phyloP scores from a whole-genome alignment of 805 yeast genomes.

The Nakazawaea sp. region DNA sequence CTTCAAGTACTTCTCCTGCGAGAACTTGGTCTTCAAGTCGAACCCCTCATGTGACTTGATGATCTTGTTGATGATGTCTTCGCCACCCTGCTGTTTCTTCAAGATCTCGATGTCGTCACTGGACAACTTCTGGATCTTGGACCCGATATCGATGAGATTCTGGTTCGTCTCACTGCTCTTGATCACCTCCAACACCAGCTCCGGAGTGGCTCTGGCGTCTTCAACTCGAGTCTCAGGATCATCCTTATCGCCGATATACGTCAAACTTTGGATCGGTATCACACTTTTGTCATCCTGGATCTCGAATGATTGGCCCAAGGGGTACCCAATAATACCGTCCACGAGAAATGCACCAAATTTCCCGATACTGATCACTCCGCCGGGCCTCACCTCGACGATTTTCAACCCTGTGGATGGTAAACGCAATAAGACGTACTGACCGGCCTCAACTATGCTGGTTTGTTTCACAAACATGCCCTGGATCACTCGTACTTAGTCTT shows the following conservation, averaged over 20 bases:
- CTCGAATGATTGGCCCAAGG: constrained; percentile 88
- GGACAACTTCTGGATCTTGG: constrained; percentile 64
- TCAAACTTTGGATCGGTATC: constrained; percentile 38
- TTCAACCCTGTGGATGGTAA: constrained; percentile 79
- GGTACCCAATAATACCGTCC: constrained; percentile 68
- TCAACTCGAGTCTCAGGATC: constrained; percentile 26
- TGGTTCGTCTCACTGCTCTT: constrained; percentile 55
- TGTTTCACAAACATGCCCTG: constrained; percentile 16
- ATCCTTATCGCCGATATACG: constrained; percentile 19
- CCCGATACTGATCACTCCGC: constrained; percentile 66
- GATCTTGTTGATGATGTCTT: constrained; percentile 73
- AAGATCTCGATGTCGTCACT: constrained; percentile 79
- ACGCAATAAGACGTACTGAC: constrained; percentile 56
- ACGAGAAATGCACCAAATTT: constrained; percentile 86
- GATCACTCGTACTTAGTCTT: too few species aligned
- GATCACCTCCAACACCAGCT: constrained; percentile 14
- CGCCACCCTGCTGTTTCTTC: constrained; percentile 66
- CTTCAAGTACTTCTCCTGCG: constrained; percentile 87
- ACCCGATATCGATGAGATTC: constrained; percentile 60
- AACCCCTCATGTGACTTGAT: constrained; percentile 81
- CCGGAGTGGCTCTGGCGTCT: constrained; percentile 25
- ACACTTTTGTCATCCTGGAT: constrained; percentile 52
- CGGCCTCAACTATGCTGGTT: constrained; percentile 30
- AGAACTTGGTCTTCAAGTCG: constrained; percentile 79
- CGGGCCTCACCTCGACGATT: constrained; percentile 58